phyloP scores from a whole-genome alignment of 176 grass and related monocot species.

The Themeda triandra region DNA sequence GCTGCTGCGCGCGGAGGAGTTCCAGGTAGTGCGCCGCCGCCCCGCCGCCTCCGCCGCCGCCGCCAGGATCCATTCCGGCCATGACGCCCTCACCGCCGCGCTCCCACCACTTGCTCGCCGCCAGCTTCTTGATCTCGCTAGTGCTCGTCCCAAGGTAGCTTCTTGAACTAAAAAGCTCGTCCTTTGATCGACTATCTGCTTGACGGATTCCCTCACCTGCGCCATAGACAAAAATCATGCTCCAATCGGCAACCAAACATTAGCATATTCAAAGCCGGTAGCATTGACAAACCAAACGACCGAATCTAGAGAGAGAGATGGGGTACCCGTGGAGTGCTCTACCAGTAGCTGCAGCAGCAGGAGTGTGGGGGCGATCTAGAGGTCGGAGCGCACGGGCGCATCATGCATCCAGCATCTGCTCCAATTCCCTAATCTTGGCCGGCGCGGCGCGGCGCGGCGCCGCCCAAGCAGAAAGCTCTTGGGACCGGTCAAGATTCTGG shows the following conservation, averaged over 20 bases:
- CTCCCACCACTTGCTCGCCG: constrained; percentile 87
- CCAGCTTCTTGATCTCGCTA: constrained; percentile 56
- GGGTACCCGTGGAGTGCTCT: neutral
- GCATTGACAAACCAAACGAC: neutral
- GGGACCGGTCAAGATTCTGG: constrained; percentile 11
- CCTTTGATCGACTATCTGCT: neutral
- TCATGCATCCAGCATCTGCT: neutral
- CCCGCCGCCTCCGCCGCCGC: neutral
- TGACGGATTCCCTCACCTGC: constrained; percentile 11
- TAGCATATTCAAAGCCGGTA: neutral
- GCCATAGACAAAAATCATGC: neutral
- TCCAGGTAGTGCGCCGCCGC: constrained; percentile 66
- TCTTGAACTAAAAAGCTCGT: neutral
- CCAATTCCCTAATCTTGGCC: neutral
- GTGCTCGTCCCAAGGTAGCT: neutral
- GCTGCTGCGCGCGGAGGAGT: constrained; percentile 49
- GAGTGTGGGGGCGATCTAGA: neutral
- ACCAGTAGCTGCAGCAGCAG: neutral
- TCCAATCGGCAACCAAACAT: neutral
- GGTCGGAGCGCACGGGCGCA: constrained; percentile 3
- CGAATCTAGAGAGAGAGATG: constrained; percentile 5
- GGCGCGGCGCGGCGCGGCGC: constrained; percentile 9
- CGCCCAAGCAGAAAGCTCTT: constrained; percentile 34
- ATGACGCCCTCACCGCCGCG: constrained; percentile 46
- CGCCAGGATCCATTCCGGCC: constrained; percentile 48